These are phyloP conservation scores for Orychophragmus violaceus DNA, from an alignment of 345 rosid genomes.

Conservation along the genomic window DNA sequence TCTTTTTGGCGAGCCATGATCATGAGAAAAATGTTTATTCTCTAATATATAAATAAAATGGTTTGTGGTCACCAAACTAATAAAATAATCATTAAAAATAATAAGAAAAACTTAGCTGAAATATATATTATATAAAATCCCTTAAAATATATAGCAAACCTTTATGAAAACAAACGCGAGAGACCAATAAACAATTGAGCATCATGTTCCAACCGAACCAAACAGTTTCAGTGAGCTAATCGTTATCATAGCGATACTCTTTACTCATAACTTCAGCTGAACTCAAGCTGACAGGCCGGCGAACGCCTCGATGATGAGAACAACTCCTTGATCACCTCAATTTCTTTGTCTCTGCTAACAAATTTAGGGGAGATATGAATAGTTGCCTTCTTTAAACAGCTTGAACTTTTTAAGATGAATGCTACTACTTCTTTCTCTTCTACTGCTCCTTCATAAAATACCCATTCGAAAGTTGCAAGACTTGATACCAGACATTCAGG, in stretches of 20 bases:
- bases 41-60: not conserved
- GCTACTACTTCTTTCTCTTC: not conserved
- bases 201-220: not conserved
- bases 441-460: not conserved
- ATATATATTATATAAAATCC: not conserved
- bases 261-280: not conserved
- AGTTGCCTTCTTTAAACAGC: not conserved
- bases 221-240: not conserved
- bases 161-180: not conserved
- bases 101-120: not conserved
- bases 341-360: not conserved
- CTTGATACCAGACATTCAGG: not conserved
- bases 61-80: not conserved
- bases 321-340: slow-evolving; percentile 12
- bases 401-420: not conserved
- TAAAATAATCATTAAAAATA: not conserved
- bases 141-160: not conserved
- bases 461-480: slow-evolving; percentile 4
- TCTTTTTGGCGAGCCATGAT: not conserved
- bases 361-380: not conserved
- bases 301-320: not conserved
- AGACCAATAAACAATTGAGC: not conserved
- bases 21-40: no score
- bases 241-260: no score
- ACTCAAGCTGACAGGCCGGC: not conserved